Evolutionary conservation across 352 stramenopile species (phyloP).

Genomic region (Albugo candida): DNA sequence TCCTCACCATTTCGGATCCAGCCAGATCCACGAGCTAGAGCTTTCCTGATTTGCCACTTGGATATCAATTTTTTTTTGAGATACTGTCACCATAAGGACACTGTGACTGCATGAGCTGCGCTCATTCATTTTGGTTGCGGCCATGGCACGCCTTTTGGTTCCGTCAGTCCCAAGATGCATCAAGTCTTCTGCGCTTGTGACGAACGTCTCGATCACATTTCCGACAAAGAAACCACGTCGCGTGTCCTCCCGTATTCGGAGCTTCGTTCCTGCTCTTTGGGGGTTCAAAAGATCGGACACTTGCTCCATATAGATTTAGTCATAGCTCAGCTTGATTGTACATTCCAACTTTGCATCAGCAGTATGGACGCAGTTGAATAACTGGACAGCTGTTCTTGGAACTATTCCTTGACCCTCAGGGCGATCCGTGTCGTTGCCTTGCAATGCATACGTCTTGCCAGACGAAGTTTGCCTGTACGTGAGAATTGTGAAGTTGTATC

Average conservation of each 20-base stretch:
- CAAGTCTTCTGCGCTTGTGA: conserved; percentile 81
- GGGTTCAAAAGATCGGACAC: too few species aligned
- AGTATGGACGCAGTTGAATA: conserved; percentile 77
- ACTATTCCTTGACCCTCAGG: conserved; percentile 73
- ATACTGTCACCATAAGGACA: conserved; percentile 81
- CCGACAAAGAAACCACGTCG: conserved; percentile 84
- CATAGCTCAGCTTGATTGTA: too few species aligned
- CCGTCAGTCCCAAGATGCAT: conserved; percentile 67
- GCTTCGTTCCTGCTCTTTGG: too few species aligned
- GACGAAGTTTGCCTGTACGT: conserved; percentile 86
- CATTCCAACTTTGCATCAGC: too few species aligned
- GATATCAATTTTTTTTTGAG: conserved; percentile 70
- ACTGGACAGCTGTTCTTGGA: conserved; percentile 67
- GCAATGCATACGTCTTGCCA: conserved; percentile 84
- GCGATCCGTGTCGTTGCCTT: conserved; percentile 75
- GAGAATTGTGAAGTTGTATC: conserved; percentile 90
- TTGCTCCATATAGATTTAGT: too few species aligned
- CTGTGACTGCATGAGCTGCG: too few species aligned
- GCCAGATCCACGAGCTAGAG: conserved; percentile 88
- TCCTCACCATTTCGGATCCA: conserved; percentile 90
- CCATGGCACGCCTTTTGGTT: conserved; percentile 63
- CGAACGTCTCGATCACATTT: too few species aligned
- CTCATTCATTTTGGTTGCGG: too few species aligned
- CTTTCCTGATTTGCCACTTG: conserved; percentile 81
- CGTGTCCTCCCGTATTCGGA: conserved; percentile 80